phyloP scores from a whole-genome alignment of 1,284 basidiomycete species.

The Wallemia ichthyophaga region DNA sequence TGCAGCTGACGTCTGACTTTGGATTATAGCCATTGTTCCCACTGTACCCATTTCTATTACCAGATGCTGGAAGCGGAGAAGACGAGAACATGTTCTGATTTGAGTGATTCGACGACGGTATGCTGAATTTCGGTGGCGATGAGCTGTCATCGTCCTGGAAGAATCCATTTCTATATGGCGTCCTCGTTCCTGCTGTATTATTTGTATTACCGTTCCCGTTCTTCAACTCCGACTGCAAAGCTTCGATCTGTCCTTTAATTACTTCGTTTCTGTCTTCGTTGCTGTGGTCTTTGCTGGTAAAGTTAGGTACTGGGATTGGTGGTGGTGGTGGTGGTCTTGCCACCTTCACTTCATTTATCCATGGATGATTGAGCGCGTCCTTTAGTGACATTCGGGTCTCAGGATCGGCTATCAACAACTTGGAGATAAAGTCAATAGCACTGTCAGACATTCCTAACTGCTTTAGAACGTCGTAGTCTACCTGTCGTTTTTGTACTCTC shows the following conservation, averaged over 20 bases:
- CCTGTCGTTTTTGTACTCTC: conserved; percentile 7
- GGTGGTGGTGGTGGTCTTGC: not conserved
- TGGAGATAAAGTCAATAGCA: conserved; percentile 22
- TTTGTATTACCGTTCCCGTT: not conserved
- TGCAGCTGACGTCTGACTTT: not conserved
- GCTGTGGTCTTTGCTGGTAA: not conserved
- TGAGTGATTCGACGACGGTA: not conserved
- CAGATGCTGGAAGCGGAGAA: not conserved
- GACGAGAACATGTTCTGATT: not conserved
- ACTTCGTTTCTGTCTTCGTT: not conserved
- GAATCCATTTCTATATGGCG: not conserved
- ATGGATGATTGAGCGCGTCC: conserved; percentile 30
- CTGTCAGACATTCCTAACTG: not conserved
- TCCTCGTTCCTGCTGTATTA: no score
- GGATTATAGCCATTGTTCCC: no score
- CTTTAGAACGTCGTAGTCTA: conserved; percentile 7
- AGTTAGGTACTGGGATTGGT: not conserved
- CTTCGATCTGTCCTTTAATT: no score
- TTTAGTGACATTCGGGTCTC: conserved; percentile 25
- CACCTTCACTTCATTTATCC: conserved; percentile 21
- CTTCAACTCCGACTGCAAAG: not conserved
- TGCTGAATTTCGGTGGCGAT: not conserved
- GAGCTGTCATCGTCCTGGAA: not conserved
- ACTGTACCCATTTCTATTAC: not conserved
- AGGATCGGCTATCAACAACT: conserved; percentile 25